phyloP scores from a whole-genome alignment of 1,284 basidiomycete genomes.

The Malassezia arunalokei region DNA sequence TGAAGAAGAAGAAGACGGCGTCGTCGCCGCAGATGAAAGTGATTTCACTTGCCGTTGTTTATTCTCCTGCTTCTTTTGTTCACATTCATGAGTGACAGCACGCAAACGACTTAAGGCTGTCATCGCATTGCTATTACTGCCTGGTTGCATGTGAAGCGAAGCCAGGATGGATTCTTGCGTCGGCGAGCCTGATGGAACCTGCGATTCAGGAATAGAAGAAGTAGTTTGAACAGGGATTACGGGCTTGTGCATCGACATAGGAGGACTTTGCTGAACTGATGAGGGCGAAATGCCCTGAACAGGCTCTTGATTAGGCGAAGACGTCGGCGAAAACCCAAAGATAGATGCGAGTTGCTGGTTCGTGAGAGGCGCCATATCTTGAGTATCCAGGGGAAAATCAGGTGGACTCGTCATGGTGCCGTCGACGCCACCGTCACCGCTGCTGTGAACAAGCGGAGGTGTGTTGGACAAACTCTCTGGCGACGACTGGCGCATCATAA shows the following conservation, averaged over 20 bases:
- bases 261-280: background rate
- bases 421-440: too few relatives aligned
- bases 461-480: background rate
- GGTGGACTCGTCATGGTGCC: too few relatives aligned
- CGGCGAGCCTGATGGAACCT: background rate
- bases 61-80: background rate
- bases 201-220: background rate
- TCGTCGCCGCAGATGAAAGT: background rate
- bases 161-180: slow-evolving; percentile 1
- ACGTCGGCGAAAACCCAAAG: too few relatives aligned
- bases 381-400: too few relatives aligned
- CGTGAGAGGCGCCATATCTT: too few relatives aligned
- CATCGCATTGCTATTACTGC: background rate
- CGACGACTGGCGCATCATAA: slow-evolving; percentile 5
- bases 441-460: background rate
- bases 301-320: background rate
- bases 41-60: background rate
- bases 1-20: background rate
- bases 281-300: background rate
- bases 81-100: background rate
- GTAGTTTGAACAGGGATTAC: background rate
- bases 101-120: background rate
- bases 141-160: background rate
- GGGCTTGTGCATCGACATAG: background rate
- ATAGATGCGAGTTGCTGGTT: too few relatives aligned